Conservation (phyloP, 257 asterid genomes). For the Nyctanthes arbortristis region DNA sequence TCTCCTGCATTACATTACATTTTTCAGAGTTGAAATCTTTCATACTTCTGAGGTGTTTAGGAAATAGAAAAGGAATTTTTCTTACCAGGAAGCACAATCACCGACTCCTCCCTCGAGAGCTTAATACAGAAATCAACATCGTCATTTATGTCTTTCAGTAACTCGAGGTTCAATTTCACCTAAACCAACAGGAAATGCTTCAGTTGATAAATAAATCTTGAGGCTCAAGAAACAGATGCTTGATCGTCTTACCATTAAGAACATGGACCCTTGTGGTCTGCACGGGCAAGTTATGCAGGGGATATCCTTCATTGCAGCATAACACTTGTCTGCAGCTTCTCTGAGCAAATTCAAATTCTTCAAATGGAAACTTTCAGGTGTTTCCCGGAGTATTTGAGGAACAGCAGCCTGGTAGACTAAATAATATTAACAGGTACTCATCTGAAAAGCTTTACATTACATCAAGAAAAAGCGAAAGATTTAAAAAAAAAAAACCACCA, state of each 20-base stretch:
- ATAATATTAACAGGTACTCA: too few species aligned
- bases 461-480: too few species aligned
- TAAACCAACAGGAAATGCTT: conserved; percentile 19
- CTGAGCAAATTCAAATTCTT: conserved; percentile 45
- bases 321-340: conserved; percentile 52
- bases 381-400: conserved; percentile 53
- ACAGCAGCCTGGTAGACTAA: conserved; percentile 75
- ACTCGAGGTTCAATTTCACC: conserved; percentile 47
- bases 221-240: conserved; percentile 8
- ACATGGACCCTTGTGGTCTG: conserved; percentile 76
- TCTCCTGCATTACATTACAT: conserved; percentile 37
- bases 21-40: not conserved
- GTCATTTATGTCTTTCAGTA: conserved; percentile 45
- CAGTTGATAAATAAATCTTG: not conserved
- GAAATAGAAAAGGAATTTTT: not conserved
- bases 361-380: conserved; percentile 43
- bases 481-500: too few species aligned
- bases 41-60: not conserved
- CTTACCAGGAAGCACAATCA: conserved; percentile 58
- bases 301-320: conserved; percentile 38
- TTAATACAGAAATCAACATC: conserved; percentile 63
- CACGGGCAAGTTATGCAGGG: conserved; percentile 49
- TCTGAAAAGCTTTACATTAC: too few species aligned
- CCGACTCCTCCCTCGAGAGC: conserved; percentile 71
- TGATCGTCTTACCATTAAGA: too few species aligned